These are phyloP conservation scores for Linnemannia zychae DNA, from an alignment of 192 early-diverging fungal genomes.

Conservation along the genomic window DNA sequence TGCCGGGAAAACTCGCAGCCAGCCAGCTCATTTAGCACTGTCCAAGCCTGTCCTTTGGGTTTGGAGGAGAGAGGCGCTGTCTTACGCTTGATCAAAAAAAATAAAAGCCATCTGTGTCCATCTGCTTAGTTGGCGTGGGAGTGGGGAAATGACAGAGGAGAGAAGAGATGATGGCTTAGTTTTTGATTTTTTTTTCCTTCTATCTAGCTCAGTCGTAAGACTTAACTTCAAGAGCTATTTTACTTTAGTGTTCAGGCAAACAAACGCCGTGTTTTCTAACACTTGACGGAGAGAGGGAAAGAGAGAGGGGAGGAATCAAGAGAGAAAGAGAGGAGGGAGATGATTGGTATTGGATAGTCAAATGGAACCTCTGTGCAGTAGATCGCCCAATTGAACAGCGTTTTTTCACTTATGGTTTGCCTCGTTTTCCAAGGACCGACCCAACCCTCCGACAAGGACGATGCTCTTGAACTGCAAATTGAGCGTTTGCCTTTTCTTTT, in stretches of 20 bases:
- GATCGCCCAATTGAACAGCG: background rate
- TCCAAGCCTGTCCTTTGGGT: background rate
- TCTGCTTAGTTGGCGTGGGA: too few relatives aligned
- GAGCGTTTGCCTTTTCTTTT: background rate
- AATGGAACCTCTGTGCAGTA: background rate
- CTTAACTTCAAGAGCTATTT: too few relatives aligned
- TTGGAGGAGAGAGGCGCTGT: background rate
- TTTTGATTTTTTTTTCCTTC: too few relatives aligned
- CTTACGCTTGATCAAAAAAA: too few relatives aligned
- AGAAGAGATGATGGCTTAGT: too few relatives aligned
- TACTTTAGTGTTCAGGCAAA: too few relatives aligned
- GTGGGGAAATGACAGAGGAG: too few relatives aligned
- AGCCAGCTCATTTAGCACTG: background rate
- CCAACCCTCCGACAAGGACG: background rate
- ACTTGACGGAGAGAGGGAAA: background rate
- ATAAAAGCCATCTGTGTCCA: too few relatives aligned
- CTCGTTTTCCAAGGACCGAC: background rate
- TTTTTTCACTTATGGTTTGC: background rate
- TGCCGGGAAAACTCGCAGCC: background rate
- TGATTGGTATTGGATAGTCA: slow-evolving; percentile 1
- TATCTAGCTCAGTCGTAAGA: too few relatives aligned
- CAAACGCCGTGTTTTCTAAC: background rate
- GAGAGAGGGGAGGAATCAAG: background rate
- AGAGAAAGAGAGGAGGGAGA: background rate
- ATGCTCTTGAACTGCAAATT: background rate